These are phyloP conservation scores for Scopulariopsis brevicaulis DNA, from an alignment of 2,329 filamentous ascomycete species.

Conservation along the genomic window DNA sequence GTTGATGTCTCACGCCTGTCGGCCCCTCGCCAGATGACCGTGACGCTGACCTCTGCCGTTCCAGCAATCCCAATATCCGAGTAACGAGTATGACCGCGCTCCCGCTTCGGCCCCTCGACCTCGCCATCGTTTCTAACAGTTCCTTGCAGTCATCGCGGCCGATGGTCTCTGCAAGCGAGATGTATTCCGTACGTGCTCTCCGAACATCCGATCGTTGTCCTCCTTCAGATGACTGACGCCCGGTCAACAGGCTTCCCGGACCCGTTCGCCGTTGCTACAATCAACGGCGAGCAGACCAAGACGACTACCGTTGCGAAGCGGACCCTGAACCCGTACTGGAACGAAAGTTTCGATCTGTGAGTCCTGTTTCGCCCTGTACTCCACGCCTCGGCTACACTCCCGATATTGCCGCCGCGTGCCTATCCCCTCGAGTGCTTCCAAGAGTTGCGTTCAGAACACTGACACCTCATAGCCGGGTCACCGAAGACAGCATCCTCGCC, in stretches of 20 bases:
- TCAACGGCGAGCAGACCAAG: constrained; percentile 95
- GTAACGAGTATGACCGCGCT: constrained; percentile 64
- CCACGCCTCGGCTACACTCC: background rate
- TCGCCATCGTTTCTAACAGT: constrained; percentile 12
- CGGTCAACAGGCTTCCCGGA: constrained; percentile 71
- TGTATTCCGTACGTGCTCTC: constrained; percentile 74
- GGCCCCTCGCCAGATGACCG: background rate
- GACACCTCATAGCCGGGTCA: constrained; percentile 55
- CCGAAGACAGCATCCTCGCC: constrained; percentile 90
- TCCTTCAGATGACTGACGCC: constrained; percentile 15
- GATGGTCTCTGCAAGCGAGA: constrained; percentile 98
- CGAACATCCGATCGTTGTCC: background rate
- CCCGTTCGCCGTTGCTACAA: constrained; percentile 92
- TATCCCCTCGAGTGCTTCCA: background rate
- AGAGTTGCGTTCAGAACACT: background rate
- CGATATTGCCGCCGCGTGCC: background rate
- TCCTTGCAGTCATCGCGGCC: constrained; percentile 77
- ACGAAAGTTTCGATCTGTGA: constrained; percentile 97
- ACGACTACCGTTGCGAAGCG: constrained; percentile 97
- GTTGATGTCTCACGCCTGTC: background rate
- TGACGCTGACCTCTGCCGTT: constrained; percentile 16
- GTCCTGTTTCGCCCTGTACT: background rate
- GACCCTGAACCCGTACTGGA: constrained; percentile 99
- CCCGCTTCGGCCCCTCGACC: constrained; percentile 16
- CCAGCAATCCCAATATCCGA: constrained; percentile 74